These are phyloP conservation scores for Hypoxylon intermedium DNA, from an alignment of 495 filamentous ascomycete species.

Conservation along the genomic window DNA sequence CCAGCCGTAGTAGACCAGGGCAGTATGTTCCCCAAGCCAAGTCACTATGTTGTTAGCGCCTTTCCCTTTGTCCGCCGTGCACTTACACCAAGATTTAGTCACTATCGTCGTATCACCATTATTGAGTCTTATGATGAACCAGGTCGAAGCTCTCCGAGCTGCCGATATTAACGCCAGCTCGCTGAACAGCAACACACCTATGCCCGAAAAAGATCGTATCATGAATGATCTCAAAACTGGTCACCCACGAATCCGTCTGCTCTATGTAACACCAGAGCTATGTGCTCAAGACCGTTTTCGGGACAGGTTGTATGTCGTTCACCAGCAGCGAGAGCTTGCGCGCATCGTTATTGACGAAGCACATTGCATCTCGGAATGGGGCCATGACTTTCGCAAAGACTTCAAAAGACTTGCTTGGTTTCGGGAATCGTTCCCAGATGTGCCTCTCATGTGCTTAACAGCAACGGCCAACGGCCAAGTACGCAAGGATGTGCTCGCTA, in stretches of 20 bases:
- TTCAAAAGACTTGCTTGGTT: slow-evolving; percentile 92
- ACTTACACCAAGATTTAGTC: slow-evolving; percentile 56
- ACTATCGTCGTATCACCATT: slow-evolving; percentile 92
- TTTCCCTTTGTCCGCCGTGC: neutral
- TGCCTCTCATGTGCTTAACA: slow-evolving; percentile 89
- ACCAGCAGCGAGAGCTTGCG: slow-evolving; percentile 80
- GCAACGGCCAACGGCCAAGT: slow-evolving; percentile 87
- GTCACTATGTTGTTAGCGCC: neutral
- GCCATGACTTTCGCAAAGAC: slow-evolving; percentile 93
- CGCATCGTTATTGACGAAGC: slow-evolving; percentile 93
- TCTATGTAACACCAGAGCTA: slow-evolving; percentile 93
- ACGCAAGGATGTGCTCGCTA: slow-evolving; percentile 77
- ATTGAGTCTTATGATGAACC: slow-evolving; percentile 92
- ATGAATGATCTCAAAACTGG: slow-evolving; percentile 83
- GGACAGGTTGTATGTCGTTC: slow-evolving; percentile 71
- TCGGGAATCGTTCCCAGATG: slow-evolving; percentile 75
- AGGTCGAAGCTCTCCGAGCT: slow-evolving; percentile 79
- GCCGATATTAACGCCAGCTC: slow-evolving; percentile 81
- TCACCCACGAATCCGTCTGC: slow-evolving; percentile 80
- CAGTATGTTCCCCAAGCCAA: slow-evolving; percentile 56
- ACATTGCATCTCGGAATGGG: slow-evolving; percentile 98
- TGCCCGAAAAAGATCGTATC: slow-evolving; percentile 69
- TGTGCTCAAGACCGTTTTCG: slow-evolving; percentile 83
- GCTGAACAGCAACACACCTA: slow-evolving; percentile 80
- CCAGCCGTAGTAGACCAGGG: slow-evolving; percentile 87